These are phyloP conservation scores for Aphanomyces euteiches DNA, from an alignment of 352 stramenopile species.

Conservation along the genomic window DNA sequence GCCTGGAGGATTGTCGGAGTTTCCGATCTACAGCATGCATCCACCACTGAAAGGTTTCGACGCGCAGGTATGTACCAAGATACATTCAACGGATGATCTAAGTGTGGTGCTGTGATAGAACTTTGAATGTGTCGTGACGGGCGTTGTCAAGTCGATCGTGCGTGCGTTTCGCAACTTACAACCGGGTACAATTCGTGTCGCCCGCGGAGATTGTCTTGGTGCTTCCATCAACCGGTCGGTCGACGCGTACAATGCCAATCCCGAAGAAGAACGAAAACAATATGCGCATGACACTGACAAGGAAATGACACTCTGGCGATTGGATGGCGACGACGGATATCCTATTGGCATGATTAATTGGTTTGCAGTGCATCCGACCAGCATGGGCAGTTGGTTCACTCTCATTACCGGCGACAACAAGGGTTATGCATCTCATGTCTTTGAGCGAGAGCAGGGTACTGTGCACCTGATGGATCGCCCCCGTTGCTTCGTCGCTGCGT, in stretches of 20 bases:
- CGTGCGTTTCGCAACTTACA: constrained; percentile 73
- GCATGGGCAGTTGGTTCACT: constrained; percentile 91
- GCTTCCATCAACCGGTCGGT: constrained; percentile 86
- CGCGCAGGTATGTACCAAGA: constrained; percentile 14
- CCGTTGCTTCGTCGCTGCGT: constrained; percentile 87
- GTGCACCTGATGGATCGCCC: constrained; percentile 74
- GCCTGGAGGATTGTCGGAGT: constrained; percentile 87
- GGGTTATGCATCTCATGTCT: constrained; percentile 84
- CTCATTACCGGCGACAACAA: constrained; percentile 94
- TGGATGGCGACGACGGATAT: constrained; percentile 76
- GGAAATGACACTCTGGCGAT: constrained; percentile 86
- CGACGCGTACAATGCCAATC: constrained; percentile 89
- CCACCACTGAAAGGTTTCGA: constrained; percentile 66
- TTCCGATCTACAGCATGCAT: constrained; percentile 89
- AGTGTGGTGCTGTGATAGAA: constrained; percentile 49
- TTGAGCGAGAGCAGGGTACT: constrained; percentile 82
- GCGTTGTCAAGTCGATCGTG: constrained; percentile 80
- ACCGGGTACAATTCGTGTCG: constrained; percentile 56
- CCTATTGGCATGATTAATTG: constrained; percentile 91
- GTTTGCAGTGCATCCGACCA: constrained; percentile 92
- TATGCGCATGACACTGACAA: constrained; percentile 90
- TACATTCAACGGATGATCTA: background rate
- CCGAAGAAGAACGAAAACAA: constrained; percentile 59
- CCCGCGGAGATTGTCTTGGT: constrained; percentile 58
- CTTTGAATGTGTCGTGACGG: constrained; percentile 86